Base-by-base conservation (phyloP, 768 basidiomycete species). In the Coprinellus micaceus region DNA sequence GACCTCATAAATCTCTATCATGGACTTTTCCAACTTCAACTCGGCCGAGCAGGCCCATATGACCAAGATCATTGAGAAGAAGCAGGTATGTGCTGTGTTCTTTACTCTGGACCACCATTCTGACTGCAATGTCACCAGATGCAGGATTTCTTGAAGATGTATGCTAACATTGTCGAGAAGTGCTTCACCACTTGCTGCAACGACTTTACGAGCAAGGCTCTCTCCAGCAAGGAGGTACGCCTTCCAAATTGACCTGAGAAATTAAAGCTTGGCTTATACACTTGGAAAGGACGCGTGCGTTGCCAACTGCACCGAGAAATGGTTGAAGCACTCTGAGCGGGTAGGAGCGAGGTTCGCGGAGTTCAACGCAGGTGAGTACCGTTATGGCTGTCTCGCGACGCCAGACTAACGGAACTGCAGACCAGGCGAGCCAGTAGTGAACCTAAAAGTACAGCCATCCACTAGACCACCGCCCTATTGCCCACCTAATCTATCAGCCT, bases 141-240 rank as follows among this genome's bases (percentile, higher is more conserved):
- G 94, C 92, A 96, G 80, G 96, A 98, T 77, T 98, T 99, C 67
- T 79, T 99, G 79, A 82, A 81, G 67, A 87, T 98, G 73, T 98
- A 99, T 74, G 90, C 93, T 22, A 89, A 86, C 67, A 82, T 99
- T 54, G 94, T 95, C 29, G 96, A 98, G 70, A 86, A 91, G 63
- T 99, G 96, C 72, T 99, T 99, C 82, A 93, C 79, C 64, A 79
- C 91, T 13, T 99, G 96, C 70, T 89, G 88, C 66, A 95, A 95
- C 69, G 96, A 99, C 69, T 98, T 99, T 66, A 98, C 95, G 24
- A 91, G 89, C 79, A 97, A 94, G 74, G 85, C 94, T 0, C 76
- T 99, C 56, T 91, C 89, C 11, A 86, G 87, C 28, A 97, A 97
- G 79, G 96, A 98, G 86, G 95, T 90, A 36, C 50, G 56, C 54